These are phyloP conservation scores for Aureobasidium pullulans DNA, from an alignment of 2,329 filamentous ascomycete species.

Conservation along the genomic window DNA sequence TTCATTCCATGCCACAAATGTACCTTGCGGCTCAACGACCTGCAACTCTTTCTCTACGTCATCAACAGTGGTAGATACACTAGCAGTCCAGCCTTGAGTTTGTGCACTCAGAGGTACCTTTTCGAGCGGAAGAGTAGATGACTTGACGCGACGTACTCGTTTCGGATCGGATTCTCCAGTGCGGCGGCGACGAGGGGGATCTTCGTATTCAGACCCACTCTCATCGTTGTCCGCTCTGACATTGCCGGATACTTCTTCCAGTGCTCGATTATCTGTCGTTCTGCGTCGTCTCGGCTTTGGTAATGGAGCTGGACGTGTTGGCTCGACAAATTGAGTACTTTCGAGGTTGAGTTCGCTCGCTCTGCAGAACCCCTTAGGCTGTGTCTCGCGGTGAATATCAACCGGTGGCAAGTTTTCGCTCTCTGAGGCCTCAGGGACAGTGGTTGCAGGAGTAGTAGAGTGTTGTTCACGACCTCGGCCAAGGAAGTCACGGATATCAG, in stretches of 20 bases:
- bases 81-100: slow-evolving; percentile 20
- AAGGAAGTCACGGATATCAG: slow-evolving; percentile 11
- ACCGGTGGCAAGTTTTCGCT: not conserved
- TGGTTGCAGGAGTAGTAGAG: not conserved
- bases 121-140: slow-evolving; percentile 33
- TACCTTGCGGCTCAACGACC: not conserved
- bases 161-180: slow-evolving; percentile 18
- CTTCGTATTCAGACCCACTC: slow-evolving; percentile 3
- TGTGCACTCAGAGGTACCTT: slow-evolving; percentile 25
- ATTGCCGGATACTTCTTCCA: not conserved
- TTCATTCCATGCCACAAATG: slow-evolving; percentile 22
- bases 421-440: not conserved
- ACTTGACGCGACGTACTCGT: slow-evolving; percentile 25
- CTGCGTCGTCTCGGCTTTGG: slow-evolving; percentile 6
- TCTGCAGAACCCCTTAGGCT: slow-evolving; percentile 21
- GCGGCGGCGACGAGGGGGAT: slow-evolving; percentile 18
- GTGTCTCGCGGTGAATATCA: not conserved
- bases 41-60: not conserved
- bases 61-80: not conserved
- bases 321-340: slow-evolving; percentile 13
- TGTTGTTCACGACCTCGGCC: not conserved
- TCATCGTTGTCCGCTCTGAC: not conserved
- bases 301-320: not conserved
- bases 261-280: slow-evolving; percentile 1
- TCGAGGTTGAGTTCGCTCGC: slow-evolving; percentile 23